phyloP scores from a whole-genome alignment of 1,139 yeast species.

The Kodamaea ohmeri region DNA sequence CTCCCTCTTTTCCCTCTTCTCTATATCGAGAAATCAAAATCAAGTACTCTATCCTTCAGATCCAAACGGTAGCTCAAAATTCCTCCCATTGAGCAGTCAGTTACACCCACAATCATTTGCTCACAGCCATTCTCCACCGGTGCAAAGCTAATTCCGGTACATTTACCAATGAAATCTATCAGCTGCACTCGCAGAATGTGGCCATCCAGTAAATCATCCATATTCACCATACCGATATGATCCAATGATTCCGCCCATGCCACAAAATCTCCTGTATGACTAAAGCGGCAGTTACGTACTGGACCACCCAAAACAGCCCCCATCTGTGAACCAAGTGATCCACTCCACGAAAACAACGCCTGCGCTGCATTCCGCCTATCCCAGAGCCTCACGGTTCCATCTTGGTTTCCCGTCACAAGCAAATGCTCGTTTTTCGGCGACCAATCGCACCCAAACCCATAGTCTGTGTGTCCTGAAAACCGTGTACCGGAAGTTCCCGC shows the following conservation, averaged over 20 bases:
- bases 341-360: slow-evolving; percentile 34
- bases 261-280: slow-evolving; percentile 42
- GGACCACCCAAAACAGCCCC: slow-evolving; percentile 29
- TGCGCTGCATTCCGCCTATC: slow-evolving; percentile 39
- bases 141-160: slow-evolving; percentile 55
- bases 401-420: slow-evolving; percentile 60
- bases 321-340: slow-evolving; percentile 30
- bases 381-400: slow-evolving; percentile 55
- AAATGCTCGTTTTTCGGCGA: slow-evolving; percentile 38
- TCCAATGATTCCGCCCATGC: slow-evolving; percentile 63
- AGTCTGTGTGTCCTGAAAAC: slow-evolving; percentile 51
- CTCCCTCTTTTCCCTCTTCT: not conserved
- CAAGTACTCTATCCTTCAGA: slow-evolving; percentile 35
- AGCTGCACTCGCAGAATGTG: slow-evolving; percentile 39
- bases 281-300: slow-evolving; percentile 53
- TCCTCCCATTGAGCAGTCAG: slow-evolving; percentile 60
- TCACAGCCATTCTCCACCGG: slow-evolving; percentile 48
- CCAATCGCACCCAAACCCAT: slow-evolving; percentile 65
- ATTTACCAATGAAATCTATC: slow-evolving; percentile 56
- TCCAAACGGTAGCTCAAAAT: slow-evolving; percentile 47
- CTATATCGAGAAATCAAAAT: slow-evolving; percentile 39
- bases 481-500: slow-evolving; percentile 14
- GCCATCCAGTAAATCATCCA: slow-evolving; percentile 26
- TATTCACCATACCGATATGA: slow-evolving; percentile 50
- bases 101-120: slow-evolving; percentile 50